phyloP scores from a whole-genome alignment of 148 eudicot species.

The Chenopodium berlandieri region DNA sequence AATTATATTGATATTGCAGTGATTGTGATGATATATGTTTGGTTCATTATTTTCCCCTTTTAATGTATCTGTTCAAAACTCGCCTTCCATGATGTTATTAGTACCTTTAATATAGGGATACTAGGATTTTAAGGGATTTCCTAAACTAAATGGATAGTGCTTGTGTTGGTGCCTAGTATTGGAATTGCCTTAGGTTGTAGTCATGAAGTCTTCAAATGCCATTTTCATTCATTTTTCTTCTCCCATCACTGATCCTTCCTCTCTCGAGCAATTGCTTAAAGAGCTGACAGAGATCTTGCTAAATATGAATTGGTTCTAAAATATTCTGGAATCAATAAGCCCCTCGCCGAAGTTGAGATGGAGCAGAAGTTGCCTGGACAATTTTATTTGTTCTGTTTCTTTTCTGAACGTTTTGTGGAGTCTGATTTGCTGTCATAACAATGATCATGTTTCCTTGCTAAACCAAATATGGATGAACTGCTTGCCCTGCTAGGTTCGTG shows the following conservation, averaged over 20 bases:
- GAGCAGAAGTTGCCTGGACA: neutral
- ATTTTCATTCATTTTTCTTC: neutral
- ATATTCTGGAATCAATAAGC: neutral
- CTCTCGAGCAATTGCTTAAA: neutral
- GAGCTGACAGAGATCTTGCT: neutral
- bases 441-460: neutral
- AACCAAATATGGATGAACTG: neutral
- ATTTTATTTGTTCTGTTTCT: neutral
- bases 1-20: neutral
- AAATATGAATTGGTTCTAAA: neutral
- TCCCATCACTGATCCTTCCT: no score
- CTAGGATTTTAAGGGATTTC: neutral
- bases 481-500: neutral
- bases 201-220: neutral
- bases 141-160: neutral
- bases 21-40: neutral
- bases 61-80: neutral
- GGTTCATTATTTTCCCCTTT: neutral
- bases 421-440: neutral
- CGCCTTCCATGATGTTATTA: neutral
- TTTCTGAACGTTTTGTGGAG: neutral
- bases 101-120: neutral
- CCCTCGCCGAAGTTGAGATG: neutral
- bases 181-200: neutral
- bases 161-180: neutral